Base-by-base conservation (phyloP, 2,329 filamentous ascomycete species). In the Fusarium citri region DNA sequence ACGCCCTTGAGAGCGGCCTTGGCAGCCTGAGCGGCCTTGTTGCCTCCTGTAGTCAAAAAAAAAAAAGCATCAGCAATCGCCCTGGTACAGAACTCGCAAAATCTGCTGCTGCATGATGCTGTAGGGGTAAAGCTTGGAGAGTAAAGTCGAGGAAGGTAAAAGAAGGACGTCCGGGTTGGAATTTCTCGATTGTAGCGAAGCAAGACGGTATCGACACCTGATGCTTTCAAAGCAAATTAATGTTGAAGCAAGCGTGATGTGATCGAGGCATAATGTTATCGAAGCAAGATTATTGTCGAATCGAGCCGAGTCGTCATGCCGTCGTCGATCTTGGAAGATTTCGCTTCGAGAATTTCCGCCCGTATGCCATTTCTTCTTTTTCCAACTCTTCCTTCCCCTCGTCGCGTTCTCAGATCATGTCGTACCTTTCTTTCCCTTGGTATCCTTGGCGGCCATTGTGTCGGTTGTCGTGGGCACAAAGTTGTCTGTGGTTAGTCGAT, bases 1-100 rank as follows among this genome's bases (percentile, higher is more conserved):
- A 97, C 94, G 84, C 94, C 95, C 87, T 94, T 94, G 79, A 98
- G 91, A 81, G 94, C 92, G 83, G 96, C 93, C 90, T 99, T 98
- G 79, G 96, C 93, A 83, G 96, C 96, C 30, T 51, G 30, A 82
- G 91, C 91, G 80, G 91, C 87, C 84, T 89, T 89, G 76, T 85
- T 80, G 78, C 86, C 88, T 77, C 85, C 88, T 90, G 80, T 83
- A 80, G 74, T 76, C 80, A 76, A 82, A 84, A 56, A 76, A 82
- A 84, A 56, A 78, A 83, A 83, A 79, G 85, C 87, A 91, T 91
- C 88, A 91, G 88, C 89, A 91, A 89, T 90, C 88, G 89, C 89
- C 84, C 88, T 89, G 84, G 76, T 78, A 82, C 77, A 88, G 88
- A 90, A 91, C 89, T 91, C 89, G 89, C 89, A 91, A 91, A 88